Evolutionary conservation across 495 filamentous ascomycete species (phyloP).

Genomic region (Penicillium psychrofluorescens): DNA sequence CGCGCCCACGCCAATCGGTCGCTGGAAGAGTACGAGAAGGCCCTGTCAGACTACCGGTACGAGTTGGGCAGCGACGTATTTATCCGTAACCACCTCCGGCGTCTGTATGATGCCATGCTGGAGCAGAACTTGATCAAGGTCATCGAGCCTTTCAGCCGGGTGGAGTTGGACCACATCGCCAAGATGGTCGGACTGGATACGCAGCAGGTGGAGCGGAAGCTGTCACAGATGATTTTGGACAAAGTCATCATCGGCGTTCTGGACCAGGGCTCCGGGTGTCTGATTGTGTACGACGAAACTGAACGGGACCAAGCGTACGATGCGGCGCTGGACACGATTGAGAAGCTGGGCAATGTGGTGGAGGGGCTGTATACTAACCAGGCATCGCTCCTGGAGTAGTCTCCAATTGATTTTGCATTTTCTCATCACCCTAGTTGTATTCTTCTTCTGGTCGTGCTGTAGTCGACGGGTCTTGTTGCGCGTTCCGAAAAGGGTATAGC

Average conservation of each 20-base stretch:
- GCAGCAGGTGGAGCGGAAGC: constrained; percentile 93
- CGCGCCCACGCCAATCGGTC: constrained; percentile 90
- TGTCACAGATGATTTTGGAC: constrained; percentile 98
- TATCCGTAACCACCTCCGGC: constrained; percentile 88
- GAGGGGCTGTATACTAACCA: constrained; percentile 97
- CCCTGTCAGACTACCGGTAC: constrained; percentile 78
- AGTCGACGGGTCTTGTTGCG: neutral
- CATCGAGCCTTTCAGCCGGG: constrained; percentile 94
- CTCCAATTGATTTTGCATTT: neutral
- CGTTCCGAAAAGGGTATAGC: constrained; percentile 34
- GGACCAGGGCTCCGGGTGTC: constrained; percentile 93
- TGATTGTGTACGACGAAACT: constrained; percentile 95
- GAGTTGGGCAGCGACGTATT: constrained; percentile 90
- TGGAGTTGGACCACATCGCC: constrained; percentile 93
- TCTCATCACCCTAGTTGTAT: neutral
- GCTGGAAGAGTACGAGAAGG: constrained; percentile 92
- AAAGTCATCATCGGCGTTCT: constrained; percentile 97
- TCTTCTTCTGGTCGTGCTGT: too few species aligned
- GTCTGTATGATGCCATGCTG: constrained; percentile 95
- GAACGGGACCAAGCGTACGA: constrained; percentile 91
- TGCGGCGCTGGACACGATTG: constrained; percentile 87
- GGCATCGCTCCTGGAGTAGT: constrained; percentile 82
- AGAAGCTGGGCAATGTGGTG: constrained; percentile 95
- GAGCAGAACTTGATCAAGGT: constrained; percentile 99
- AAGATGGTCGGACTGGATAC: constrained; percentile 96